phyloP scores from a whole-genome alignment of 2,329 filamentous ascomycete genomes.

The Penicillium concentricum region DNA sequence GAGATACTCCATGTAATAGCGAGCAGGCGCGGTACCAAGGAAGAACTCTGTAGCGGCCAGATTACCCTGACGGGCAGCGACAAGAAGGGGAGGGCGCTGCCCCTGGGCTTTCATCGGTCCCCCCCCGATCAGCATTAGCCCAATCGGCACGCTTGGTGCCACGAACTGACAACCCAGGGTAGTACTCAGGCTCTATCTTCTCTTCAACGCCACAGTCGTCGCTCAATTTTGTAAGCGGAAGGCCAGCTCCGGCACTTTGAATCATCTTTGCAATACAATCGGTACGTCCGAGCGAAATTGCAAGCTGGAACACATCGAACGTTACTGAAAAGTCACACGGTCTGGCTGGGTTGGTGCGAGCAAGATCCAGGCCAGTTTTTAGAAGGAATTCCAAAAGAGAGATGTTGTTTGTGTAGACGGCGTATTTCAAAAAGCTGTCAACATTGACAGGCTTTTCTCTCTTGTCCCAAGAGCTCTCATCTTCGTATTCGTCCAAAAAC shows the following conservation, averaged over 20 bases:
- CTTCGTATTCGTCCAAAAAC: conserved; percentile 13
- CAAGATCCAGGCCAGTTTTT: conserved; percentile 45
- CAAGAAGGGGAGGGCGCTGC: conserved; percentile 32
- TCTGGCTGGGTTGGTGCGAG: conserved; percentile 1
- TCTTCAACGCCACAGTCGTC: conserved; percentile 64
- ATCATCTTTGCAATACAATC: conserved; percentile 57
- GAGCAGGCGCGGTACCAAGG: conserved; percentile 66
- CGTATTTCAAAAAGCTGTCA: conserved; percentile 41
- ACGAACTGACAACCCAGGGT: conserved; percentile 74
- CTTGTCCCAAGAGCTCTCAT: not conserved
- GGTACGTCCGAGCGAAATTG: conserved; percentile 43
- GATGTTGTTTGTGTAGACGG: conserved; percentile 55
- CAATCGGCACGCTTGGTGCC: conserved; percentile 74
- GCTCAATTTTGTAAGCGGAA: conserved; percentile 67
- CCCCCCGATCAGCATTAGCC: conserved; percentile 60
- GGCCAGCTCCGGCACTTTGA: conserved; percentile 63
- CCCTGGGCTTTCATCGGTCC: not conserved
- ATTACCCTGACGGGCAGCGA: conserved; percentile 45
- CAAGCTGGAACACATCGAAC: conserved; percentile 36
- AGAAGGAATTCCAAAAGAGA: conserved; percentile 58
- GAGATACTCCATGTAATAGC: conserved; percentile 68
- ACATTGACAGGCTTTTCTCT: not conserved
- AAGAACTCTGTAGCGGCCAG: conserved; percentile 76
- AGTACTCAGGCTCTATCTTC: conserved; percentile 66
- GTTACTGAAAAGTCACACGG: conserved; percentile 8